Evolutionary conservation across 805 yeast species (phyloP), one percentile per base, ranked within the genome.

Genomic region (baker's yeast (Saccharomyces cerevisiae)): DNA sequence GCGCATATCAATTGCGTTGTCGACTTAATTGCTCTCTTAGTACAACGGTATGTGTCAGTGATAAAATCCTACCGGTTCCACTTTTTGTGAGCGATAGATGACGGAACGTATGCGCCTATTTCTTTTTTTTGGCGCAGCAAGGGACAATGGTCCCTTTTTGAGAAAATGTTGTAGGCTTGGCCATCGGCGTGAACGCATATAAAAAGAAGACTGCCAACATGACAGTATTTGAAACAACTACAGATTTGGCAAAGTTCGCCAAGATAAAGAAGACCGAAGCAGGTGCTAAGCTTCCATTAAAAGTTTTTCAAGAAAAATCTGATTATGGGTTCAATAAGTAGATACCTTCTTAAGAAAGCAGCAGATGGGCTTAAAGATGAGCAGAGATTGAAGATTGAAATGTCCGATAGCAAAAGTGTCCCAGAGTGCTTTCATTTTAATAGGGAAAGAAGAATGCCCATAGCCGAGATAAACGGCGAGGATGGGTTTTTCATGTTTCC

Each of bases 401-500:
- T 46, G 48, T n/a, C 48, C 28, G 10, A 46, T 8, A 46, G 4
- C 30, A 14, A 27, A n/a, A 8, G 10, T 1, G 6, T 46, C 9
- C 43, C 43, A 4, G 22, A 36, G 13, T 36, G 43, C 43, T 36
- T 36, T 17, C 24, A 36, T 36, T 53, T 57, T 14, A 59, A 56
- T 43, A 51, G 47, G n/a, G 52, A 55, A 47, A 48, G 58, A 47
- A 24, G 47, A n/a, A 46, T 56, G 53, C 58, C 58, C 24, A 49
- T 56, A 11, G 36, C 47, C 6, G 41, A 51, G 17, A 3, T 54
- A 14, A 27, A n/a, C 13, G 11, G 14, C 2, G 27, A 36, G 14
- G 49, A 46, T 14, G 62, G 62, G 6, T 59, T 50, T 46, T 55
- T 32, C 27, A 41, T 60, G 43, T 60, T 59, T 46, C 55, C 62